phyloP scores from a whole-genome alignment of 257 asterid species.

The Solanum clarkiae region DNA sequence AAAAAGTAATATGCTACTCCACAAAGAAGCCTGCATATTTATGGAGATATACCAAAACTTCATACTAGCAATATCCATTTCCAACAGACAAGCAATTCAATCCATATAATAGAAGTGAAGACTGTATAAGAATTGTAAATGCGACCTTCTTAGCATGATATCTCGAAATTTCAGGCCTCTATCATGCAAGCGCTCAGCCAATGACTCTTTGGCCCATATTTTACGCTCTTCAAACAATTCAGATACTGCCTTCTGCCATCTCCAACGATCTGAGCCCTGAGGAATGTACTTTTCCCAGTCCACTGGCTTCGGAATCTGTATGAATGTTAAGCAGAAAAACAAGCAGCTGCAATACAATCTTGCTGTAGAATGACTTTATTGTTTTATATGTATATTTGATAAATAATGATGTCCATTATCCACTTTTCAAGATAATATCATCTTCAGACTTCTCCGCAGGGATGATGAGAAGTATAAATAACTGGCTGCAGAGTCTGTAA shows the following conservation, averaged over 20 bases:
- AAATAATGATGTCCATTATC: neutral
- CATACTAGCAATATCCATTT: neutral
- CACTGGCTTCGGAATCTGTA: constrained; percentile 86
- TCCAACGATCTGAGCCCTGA: constrained; percentile 52
- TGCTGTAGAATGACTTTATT: neutral
- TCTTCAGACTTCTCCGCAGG: neutral
- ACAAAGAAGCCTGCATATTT: constrained; percentile 61
- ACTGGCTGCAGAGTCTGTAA: neutral
- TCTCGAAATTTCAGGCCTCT: constrained; percentile 41
- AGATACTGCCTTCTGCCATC: constrained; percentile 60
- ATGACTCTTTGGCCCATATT: constrained; percentile 66
- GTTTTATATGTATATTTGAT: neutral
- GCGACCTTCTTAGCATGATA: constrained; percentile 56
- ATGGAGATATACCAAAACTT: neutral
- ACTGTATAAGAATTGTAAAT: neutral
- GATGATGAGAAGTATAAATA: neutral
- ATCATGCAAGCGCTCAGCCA: constrained; percentile 48
- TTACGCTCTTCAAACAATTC: constrained; percentile 85
- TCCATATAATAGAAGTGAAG: neutral
- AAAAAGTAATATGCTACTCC: constrained; percentile 83
- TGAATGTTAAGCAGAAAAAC: constrained; percentile 51
- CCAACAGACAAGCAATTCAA: neutral
- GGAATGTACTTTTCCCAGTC: constrained; percentile 73
- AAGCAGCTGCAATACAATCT: neutral
- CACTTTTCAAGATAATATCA: neutral